Percentiles rank a stretch among this genome's conserved stretches.
Conservation (phyloP, 148 eudicot genomes). For the Heliamphora exappendiculata region DNA sequence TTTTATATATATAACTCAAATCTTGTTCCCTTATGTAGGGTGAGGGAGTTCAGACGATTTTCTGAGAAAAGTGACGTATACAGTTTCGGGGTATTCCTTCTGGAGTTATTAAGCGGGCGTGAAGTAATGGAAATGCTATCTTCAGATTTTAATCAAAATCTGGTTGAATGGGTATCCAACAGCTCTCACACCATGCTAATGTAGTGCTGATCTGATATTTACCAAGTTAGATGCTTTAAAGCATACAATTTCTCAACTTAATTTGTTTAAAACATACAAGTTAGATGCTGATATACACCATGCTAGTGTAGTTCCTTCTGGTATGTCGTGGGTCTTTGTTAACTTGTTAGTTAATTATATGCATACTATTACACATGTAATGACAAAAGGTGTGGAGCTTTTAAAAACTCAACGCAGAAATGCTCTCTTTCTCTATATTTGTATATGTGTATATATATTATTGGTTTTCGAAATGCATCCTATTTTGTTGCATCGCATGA, state of each 20-base stretch:
- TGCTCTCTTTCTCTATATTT: neutral
- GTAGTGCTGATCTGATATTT: neutral
- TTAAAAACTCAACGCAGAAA: neutral
- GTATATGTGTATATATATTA: neutral
- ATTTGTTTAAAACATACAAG: too few relatives aligned
- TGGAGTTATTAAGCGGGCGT: slow-evolving; percentile 78
- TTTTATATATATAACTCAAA: slow-evolving; percentile 9
- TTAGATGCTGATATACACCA: too few relatives aligned
- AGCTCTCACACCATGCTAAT: slow-evolving; percentile 1
- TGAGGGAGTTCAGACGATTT: slow-evolving; percentile 76
- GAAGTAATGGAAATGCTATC: slow-evolving; percentile 61
- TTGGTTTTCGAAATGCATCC: neutral
- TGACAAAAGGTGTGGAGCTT: neutral
- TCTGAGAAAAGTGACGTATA: slow-evolving; percentile 87
- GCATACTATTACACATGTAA: neutral
- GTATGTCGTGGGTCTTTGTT: too few relatives aligned
- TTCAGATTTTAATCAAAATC: slow-evolving; percentile 42
- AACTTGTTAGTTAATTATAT: neutral
- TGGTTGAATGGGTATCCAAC: slow-evolving; percentile 72
- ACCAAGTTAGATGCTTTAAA: neutral
- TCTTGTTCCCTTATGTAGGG: slow-evolving; percentile 38
- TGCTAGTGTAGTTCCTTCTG: too few relatives aligned
- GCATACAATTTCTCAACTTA: neutral
- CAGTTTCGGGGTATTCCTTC: slow-evolving; percentile 81
- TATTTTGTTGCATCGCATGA: neutral